A percentile compares a stretch with the other conserved stretches of the same genome.
phyloP scores from a whole-genome alignment of 2,329 filamentous ascomycete genomes.

The Aspergillus sp. region DNA sequence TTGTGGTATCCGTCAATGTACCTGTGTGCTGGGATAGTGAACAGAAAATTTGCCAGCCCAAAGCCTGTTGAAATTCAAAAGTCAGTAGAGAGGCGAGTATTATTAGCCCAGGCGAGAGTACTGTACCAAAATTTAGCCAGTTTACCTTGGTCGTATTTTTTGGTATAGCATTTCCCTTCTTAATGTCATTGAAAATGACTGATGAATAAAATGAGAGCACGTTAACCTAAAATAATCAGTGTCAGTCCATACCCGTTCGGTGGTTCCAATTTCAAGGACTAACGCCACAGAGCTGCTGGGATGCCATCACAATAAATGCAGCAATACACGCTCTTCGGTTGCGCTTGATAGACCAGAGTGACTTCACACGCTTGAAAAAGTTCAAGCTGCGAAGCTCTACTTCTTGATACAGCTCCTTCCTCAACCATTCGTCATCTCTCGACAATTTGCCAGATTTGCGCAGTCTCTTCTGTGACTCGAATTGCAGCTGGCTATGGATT shows the following conservation, averaged over 20 bases:
- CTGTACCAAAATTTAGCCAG: constrained; percentile 25
- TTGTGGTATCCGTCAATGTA: constrained; percentile 19
- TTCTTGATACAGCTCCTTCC: not conserved
- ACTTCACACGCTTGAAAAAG: constrained; percentile 20
- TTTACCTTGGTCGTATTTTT: constrained; percentile 9
- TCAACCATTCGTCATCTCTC: too few relatives aligned
- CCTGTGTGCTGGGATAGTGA: constrained; percentile 28
- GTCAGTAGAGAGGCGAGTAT: not conserved
- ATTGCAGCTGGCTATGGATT: constrained; percentile 33
- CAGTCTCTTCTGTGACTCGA: constrained; percentile 23
- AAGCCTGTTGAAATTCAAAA: constrained; percentile 17
- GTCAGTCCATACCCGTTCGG: not conserved
- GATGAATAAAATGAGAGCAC: constrained; percentile 33
- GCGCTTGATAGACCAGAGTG: constrained; percentile 21
- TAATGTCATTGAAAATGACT: not conserved
- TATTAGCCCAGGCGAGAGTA: not conserved
- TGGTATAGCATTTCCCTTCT: too few relatives aligned
- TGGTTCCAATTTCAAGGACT: not conserved
- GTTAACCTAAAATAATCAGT: constrained; percentile 22
- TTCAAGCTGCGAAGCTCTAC: not conserved
- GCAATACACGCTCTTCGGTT: constrained; percentile 27
- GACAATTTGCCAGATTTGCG: too few relatives aligned
- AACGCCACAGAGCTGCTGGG: constrained; percentile 33
- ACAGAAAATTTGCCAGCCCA: constrained; percentile 30
- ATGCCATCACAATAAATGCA: constrained; percentile 29